Evolutionary conservation across 768 basidiomycete species (phyloP).

Genomic region (Lentinula raphanica): DNA sequence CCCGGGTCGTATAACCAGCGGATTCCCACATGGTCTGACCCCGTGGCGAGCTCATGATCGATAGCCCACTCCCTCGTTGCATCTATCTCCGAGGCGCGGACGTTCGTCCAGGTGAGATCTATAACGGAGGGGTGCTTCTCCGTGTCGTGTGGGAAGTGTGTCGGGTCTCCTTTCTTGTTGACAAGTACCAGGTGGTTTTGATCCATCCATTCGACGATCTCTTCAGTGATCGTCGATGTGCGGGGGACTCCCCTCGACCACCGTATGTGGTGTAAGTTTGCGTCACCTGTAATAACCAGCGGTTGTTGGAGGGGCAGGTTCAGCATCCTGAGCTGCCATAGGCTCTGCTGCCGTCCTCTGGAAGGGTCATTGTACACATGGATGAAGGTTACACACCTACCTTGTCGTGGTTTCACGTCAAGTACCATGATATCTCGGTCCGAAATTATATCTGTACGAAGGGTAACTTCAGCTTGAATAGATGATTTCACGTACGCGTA

Average conservation of each 20-base stretch:
- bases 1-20: slow-evolving; percentile 15
- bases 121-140: slow-evolving; percentile 10
- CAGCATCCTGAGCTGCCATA: not conserved
- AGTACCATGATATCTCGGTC: slow-evolving; percentile 21
- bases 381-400: slow-evolving; percentile 13
- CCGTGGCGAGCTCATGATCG: slow-evolving; percentile 10
- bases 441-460: slow-evolving; percentile 17
- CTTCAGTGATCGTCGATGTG: not conserved
- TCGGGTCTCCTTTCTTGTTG: slow-evolving; percentile 17
- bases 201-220: slow-evolving; percentile 16
- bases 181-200: slow-evolving; percentile 8
- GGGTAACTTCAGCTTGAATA: slow-evolving; percentile 17
- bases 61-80: slow-evolving; percentile 17
- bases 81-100: slow-evolving; percentile 1
- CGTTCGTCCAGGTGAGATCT: slow-evolving; percentile 17
- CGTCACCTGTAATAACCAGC: slow-evolving; percentile 19
- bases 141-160: slow-evolving; percentile 9
- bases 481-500: slow-evolving; percentile 15
- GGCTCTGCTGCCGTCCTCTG: not conserved
- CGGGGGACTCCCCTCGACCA: slow-evolving; percentile 8
- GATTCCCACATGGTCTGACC: slow-evolving; percentile 18
- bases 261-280: slow-evolving; percentile 19
- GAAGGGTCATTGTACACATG: slow-evolving; percentile 22
- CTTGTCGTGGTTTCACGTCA: slow-evolving; percentile 14
- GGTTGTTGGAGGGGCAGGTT: slow-evolving; percentile 11